Evolutionary conservation across 371 early-diverging fungal genomes (phyloP).

Genomic region (Rhizopus sp.): DNA sequence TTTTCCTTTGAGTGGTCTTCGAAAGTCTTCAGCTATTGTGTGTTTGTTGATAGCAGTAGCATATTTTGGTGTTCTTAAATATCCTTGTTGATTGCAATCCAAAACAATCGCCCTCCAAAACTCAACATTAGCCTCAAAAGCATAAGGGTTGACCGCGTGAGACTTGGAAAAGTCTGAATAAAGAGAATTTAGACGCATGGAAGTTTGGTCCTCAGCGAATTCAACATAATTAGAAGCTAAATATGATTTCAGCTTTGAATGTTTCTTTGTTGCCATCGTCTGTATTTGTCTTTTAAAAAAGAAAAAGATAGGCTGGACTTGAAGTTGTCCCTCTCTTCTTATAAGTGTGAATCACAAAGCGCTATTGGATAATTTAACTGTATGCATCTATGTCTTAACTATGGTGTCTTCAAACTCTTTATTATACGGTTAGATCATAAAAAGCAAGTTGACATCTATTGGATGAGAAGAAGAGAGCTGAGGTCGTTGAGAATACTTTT

Average conservation of each 20-base stretch:
- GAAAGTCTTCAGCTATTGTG: constrained; percentile 20
- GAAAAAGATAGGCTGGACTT: constrained; percentile 1
- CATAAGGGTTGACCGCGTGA: constrained; percentile 27
- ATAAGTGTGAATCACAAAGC: too few species aligned
- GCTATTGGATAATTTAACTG: too few species aligned
- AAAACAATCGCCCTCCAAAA: constrained; percentile 31
- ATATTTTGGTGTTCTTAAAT: constrained; percentile 19
- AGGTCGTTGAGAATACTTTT: constrained; percentile 80
- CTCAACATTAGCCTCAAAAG: constrained; percentile 28
- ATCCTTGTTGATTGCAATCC: constrained; percentile 27
- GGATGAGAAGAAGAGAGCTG: constrained; percentile 81
- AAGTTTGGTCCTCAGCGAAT: constrained; percentile 18
- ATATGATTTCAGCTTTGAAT: constrained; percentile 21
- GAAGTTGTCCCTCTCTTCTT: too few species aligned
- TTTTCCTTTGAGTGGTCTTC: constrained; percentile 22
- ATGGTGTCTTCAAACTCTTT: not conserved
- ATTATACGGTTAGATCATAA: constrained; percentile 58
- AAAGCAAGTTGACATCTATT: constrained; percentile 73
- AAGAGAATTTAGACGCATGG: constrained; percentile 25
- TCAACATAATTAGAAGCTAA: constrained; percentile 23
- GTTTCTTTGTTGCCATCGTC: constrained; percentile 21
- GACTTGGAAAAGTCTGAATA: constrained; percentile 36
- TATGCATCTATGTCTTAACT: not conserved
- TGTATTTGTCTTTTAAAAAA: constrained; percentile 5
- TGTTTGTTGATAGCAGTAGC: constrained; percentile 15